These are phyloP conservation scores for Paxillus rubicundulus DNA, from an alignment of 768 basidiomycete species.

Conservation along the genomic window DNA sequence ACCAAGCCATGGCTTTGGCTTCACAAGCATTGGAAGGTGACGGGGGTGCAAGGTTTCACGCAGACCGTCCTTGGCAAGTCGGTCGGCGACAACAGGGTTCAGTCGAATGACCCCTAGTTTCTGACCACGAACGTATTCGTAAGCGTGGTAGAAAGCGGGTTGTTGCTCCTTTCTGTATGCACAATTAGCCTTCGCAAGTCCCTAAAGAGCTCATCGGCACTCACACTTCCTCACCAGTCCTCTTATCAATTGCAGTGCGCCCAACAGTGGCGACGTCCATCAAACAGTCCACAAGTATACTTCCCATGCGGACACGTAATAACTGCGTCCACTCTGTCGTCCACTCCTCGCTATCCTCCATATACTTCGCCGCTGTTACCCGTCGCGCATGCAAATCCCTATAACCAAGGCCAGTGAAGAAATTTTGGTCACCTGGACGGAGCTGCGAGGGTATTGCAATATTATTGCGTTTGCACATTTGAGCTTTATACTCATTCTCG, in stretches of 20 bases:
- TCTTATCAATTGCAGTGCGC: conserved; percentile 54
- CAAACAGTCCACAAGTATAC: conserved; percentile 76
- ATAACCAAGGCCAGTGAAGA: conserved; percentile 63
- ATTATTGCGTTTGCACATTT: conserved; percentile 66
- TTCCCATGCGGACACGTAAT: conserved; percentile 74
- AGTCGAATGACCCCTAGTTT: conserved; percentile 91
- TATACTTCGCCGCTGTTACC: conserved; percentile 60
- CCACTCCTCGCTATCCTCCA: conserved; percentile 68
- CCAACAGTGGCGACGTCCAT: conserved; percentile 82
- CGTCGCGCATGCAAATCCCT: conserved; percentile 60
- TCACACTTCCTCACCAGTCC: conserved; percentile 59
- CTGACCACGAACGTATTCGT: conserved; percentile 90
- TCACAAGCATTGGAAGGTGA: conserved; percentile 92
- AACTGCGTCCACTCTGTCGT: conserved; percentile 80
- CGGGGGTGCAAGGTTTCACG: conserved; percentile 81
- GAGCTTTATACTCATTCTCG: conserved; percentile 87
- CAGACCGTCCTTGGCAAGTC: conserved; percentile 72
- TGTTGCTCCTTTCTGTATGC: conserved; percentile 65
- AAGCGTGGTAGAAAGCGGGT: conserved; percentile 87
- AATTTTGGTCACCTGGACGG: conserved; percentile 35
- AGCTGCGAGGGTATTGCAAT: conserved; percentile 45
- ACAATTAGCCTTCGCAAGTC: conserved; percentile 5
- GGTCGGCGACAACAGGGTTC: conserved; percentile 75
- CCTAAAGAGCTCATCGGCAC: conserved; percentile 26
- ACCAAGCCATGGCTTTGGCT: conserved; percentile 83